phyloP scores from a whole-genome alignment of 2,329 filamentous ascomycete genomes.

The Colletotrichum sojae region DNA sequence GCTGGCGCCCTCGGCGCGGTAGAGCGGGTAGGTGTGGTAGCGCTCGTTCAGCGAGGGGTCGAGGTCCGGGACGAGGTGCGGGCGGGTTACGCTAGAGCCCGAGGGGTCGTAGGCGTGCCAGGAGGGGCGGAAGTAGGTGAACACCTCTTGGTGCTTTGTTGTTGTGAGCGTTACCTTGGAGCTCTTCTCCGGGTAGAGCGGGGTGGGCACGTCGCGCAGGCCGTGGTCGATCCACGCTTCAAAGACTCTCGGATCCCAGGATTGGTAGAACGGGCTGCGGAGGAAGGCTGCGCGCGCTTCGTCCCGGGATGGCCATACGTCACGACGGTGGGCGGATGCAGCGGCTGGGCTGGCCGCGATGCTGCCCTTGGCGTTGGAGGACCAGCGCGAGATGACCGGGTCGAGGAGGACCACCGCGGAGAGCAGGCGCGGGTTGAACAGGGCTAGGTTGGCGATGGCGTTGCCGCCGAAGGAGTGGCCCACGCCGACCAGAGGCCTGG shows the following conservation, averaged over 20 bases:
- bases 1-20: constrained; percentile 73
- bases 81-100: constrained; percentile 56
- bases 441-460: constrained; percentile 78
- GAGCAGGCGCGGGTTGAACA: constrained; percentile 87
- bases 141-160: constrained; percentile 89
- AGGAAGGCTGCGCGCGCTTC: constrained; percentile 78
- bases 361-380: constrained; percentile 51
- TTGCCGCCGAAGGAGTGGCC: constrained; percentile 92
- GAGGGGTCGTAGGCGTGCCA: constrained; percentile 59
- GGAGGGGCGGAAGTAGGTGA: constrained; percentile 79
- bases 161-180: constrained; percentile 79
- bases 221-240: constrained; percentile 81
- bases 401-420: constrained; percentile 84
- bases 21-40: constrained; percentile 68
- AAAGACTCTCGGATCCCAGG: constrained; percentile 87
- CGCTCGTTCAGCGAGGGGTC: constrained; percentile 55
- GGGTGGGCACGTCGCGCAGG: constrained; percentile 80
- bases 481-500: constrained; percentile 85
- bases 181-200: constrained; percentile 62
- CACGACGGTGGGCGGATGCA: constrained; percentile 80
- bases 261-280: constrained; percentile 80
- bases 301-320: constrained; percentile 83
- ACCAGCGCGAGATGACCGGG: constrained; percentile 77
- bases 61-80: constrained; percentile 61
- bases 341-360: constrained; percentile 60